These are phyloP conservation scores for Micromonas commoda DNA, from an alignment of 139 green algal species.

Conservation along the genomic window DNA sequence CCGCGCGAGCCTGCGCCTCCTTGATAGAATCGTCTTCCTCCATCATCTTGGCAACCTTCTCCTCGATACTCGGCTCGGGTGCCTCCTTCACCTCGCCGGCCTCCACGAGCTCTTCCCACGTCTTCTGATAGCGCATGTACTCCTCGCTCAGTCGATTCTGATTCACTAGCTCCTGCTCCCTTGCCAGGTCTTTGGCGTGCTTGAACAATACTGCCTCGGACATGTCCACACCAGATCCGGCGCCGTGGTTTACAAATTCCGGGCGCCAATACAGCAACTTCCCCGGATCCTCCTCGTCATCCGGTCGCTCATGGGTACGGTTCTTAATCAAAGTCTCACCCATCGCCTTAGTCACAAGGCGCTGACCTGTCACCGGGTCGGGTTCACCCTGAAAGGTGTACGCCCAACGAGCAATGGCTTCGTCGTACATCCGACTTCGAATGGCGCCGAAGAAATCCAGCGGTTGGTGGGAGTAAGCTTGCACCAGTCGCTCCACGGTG, in stretches of 20 bases:
- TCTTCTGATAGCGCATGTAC: slow-evolving; percentile 16
- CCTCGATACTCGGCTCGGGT: no score
- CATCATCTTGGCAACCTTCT: no score
- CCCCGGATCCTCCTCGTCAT: not conserved
- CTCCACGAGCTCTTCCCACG: slow-evolving; percentile 5
- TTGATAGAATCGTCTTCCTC: not conserved
- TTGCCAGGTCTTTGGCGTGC: slow-evolving; percentile 18
- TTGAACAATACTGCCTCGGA: not conserved
- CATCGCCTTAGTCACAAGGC: not conserved
- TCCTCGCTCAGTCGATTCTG: not conserved
- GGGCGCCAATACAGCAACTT: not conserved
- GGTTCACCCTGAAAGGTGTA: not conserved
- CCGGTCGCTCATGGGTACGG: not conserved
- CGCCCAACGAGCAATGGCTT: slow-evolving; percentile 5
- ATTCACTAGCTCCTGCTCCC: slow-evolving; percentile 10
- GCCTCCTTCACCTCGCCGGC: no score
- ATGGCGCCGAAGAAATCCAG: slow-evolving; percentile 59
- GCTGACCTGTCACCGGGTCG: not conserved
- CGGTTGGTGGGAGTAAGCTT: slow-evolving; percentile 34
- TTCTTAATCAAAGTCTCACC: not conserved
- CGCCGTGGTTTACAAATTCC: not conserved
- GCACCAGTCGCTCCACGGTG: slow-evolving; percentile 26
- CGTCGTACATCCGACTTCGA: slow-evolving; percentile 24
- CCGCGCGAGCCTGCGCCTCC: not conserved
- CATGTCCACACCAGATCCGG: no score